Evolutionary conservation across 441 rosid genomes (phyloP), one percentile per base, ranked within the genome.

Genomic region (Flueggea neowawraea): DNA sequence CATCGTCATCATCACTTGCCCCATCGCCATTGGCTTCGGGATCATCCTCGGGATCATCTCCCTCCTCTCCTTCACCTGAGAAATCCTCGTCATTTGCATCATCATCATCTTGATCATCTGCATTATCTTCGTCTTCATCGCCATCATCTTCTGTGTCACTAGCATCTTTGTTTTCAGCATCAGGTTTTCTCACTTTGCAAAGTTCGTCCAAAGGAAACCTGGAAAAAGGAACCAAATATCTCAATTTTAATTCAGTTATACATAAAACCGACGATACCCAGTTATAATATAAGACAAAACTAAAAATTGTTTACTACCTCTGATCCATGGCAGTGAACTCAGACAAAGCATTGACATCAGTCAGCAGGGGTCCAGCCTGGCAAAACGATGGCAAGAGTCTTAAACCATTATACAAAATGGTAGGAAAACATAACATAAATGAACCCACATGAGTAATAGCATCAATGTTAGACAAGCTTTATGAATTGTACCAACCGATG

Each of bases 31-130:
- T 88, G 63, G 82, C 83, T 69, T 56, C 84, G 8, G 83, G 85
- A 57, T 77, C 84, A 63, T 81, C 95, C 75, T 88, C 87, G 0
- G 91, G 91, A 71, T 81, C 96, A n/a, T 12, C 82, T 72, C 79
- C 88, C 7, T 63, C 76, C 52, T 73, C 87, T 5, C 82, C 87
- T 65, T 75, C 87, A 44, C 74, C 89, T 1, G 84, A 81, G 64
- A 73, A 83, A 74, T 82, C 85, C 66, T 81, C 96, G 60, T 85
- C 90, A 51, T 64, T 76, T 10, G 61, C 82, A 64, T 53, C 85
- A 61, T 47, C 50, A 14, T 82, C 88, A 44, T 84, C 90, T 15
- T 73, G 84, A 4, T 74, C 78, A 31, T 79, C 83, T 5, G 57
- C 80, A 10, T 65, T 69, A 0, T 76, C 75, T 0, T 80, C 73